Base-by-base conservation (phyloP, 768 basidiomycete genomes). In the Calocera viscosa region DNA sequence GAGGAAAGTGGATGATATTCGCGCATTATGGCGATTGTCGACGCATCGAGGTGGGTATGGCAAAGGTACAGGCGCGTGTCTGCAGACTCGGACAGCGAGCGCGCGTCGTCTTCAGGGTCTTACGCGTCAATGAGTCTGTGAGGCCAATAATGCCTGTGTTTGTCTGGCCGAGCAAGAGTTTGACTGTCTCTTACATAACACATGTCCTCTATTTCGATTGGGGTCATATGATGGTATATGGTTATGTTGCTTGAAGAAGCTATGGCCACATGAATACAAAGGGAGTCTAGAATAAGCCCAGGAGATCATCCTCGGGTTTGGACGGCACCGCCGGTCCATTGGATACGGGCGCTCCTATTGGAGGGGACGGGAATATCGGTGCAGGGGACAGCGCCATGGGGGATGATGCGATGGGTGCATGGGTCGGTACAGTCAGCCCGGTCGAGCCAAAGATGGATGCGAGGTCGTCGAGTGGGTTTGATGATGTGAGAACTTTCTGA, bases 381-480 rank as follows among this genome's bases (percentile, higher is more conserved):
- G 60, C 43, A 67, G 32, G 40, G 24, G 60, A 66, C 66, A 64
- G 17, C 22, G 60, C 60, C 66, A 67, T 32, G 32, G 66, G 66
- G 7, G 66, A 66, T 40, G 8, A 67, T 53, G 10, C 32, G 17
- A 68, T 41, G 30, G 74, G 71, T 49, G 66, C 38, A n/a, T 39
- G 66, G 64, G 64, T 64, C 1, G 73, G 71, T 11, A 69, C 68
- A 19, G 72, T 65, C 69, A 76, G 72, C 28, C 68, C 70, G 22
- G 73, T 68, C 2, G 71, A 80, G 17, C 91, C 91, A 74, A 96
- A 96, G 71, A 96, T 90, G 8, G 92, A 94, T 26, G 94, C 92
- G 12, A 96, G 82, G 74, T 96, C 93, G 75, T 95, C 93, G 49
- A 95, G 80, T 0, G 94, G 94, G 74, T 96, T 96, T 68, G 82